A percentile compares a stretch with the other conserved stretches of the same genome.
These are phyloP conservation scores for Galeopsis tetrahit DNA, from an alignment of 257 asterid genomes.

Conservation along the genomic window DNA sequence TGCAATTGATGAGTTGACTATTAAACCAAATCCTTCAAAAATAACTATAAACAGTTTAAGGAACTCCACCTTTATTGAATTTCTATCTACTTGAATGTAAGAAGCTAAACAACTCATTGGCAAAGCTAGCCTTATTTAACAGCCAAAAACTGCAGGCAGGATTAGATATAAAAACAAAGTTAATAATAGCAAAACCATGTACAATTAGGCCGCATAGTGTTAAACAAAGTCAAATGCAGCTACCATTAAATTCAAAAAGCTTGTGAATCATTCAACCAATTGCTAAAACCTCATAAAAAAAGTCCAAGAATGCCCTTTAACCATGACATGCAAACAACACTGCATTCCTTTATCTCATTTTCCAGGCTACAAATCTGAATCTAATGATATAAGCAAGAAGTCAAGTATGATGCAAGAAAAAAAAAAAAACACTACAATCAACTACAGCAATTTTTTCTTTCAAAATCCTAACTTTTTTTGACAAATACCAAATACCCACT, in stretches of 20 bases:
- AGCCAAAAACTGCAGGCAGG: not conserved
- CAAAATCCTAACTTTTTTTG: not conserved
- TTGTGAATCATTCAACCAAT: not conserved
- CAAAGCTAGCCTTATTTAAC: not conserved
- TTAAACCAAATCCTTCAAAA: slow-evolving; percentile 15
- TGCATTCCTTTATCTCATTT: slow-evolving; percentile 4
- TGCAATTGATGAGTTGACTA: not conserved
- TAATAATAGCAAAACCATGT: not conserved
- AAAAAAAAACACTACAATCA: slow-evolving; percentile 11
- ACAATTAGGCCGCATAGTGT: not conserved
- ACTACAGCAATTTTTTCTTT: not conserved
- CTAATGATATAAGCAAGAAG: slow-evolving; percentile 16
- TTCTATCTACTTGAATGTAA: slow-evolving; percentile 11
- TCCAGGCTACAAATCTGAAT: slow-evolving; percentile 38
- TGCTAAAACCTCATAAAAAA: not conserved
- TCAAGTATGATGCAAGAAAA: not conserved
- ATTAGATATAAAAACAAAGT: not conserved
- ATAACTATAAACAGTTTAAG: not conserved
- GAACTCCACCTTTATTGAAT: slow-evolving; percentile 8
- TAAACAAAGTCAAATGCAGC: slow-evolving; percentile 17
- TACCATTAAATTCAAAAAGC: slow-evolving; percentile 8
- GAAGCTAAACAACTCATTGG: not conserved
- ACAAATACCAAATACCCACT: slow-evolving; percentile 23
- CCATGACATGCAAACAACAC: slow-evolving; percentile 20
- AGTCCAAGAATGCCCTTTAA: slow-evolving; percentile 4